Conservation (phyloP, 1,139 yeast genomes). For the Debaryomyces sp. region DNA sequence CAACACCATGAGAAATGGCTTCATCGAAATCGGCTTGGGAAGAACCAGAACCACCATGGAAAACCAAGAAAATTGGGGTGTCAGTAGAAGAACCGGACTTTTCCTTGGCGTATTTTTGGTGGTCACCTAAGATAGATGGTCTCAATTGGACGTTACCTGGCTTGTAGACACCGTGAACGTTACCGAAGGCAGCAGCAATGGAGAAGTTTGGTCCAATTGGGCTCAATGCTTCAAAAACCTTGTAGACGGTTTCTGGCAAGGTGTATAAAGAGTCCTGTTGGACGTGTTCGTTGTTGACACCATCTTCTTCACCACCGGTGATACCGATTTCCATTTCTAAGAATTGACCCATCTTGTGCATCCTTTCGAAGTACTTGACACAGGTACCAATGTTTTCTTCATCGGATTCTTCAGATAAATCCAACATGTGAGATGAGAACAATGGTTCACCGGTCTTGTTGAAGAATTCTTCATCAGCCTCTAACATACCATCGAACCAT, state of each 20-base stretch:
- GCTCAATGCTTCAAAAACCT: constrained; percentile 84
- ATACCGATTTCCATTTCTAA: constrained; percentile 99
- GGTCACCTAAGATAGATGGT: constrained; percentile 94
- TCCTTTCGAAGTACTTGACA: constrained; percentile 92
- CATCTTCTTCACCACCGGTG: constrained; percentile 99
- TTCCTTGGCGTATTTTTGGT: constrained; percentile 83
- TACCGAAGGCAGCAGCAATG: constrained; percentile 99
- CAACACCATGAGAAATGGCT: constrained; percentile 93
- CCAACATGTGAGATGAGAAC: constrained; percentile 99
- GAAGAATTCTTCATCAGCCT: constrained; percentile 93
- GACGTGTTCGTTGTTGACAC: constrained; percentile 97
- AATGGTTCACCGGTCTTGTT: constrained; percentile 88
- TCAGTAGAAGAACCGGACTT: constrained; percentile 54
- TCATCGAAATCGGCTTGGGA: constrained; percentile 87
- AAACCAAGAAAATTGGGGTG: constrained; percentile 92
- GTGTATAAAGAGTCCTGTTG: constrained; percentile 89
- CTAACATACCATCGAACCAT: constrained; percentile 98
- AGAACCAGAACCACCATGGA: constrained; percentile 99
- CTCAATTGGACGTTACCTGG: constrained; percentile 96
- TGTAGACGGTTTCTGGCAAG: constrained; percentile 91
- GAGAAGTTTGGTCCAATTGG: constrained; percentile 98
- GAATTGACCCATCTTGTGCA: constrained; percentile 95
- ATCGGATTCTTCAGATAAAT: constrained; percentile 94
- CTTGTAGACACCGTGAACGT: constrained; percentile 99
- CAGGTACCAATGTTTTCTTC: constrained; percentile 94